Evolutionary conservation across 2,329 filamentous ascomycete species (phyloP), one percentile per base, ranked within the genome.

Genomic region (Diaporthe citri): DNA sequence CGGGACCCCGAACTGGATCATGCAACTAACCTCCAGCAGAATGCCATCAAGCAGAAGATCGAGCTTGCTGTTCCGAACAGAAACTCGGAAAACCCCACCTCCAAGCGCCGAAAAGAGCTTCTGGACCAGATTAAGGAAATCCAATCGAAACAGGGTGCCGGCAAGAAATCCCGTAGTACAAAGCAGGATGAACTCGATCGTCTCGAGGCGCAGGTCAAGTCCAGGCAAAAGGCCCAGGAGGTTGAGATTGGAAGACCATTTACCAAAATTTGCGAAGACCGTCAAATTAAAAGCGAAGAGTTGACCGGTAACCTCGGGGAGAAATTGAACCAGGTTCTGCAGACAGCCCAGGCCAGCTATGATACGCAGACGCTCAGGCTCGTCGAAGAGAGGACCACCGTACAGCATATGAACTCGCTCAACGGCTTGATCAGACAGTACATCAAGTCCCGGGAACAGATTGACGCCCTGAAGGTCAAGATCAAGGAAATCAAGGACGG

Each of bases 331-430:
- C 89, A 89, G 77, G 92, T 97, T 85, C 97, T 98, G 80, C 90
- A 91, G 76, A 88, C 89, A 71, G 91, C 98, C 72, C 94, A 98
- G 79, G 93, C 93, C 25, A 55, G 52, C 6, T 55, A n/a, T 6
- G 4, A 31, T 8, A 12, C 22, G 25, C 52, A 55, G 48, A 93
- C 90, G 83, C 96, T 99, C 93, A 97, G 96, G 87, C 88, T 99
- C 70, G 97, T 98, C 15, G 97, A 99, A 80, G 97, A 98, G 91
- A 97, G 95, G 89, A 98, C 98, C 90, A 93, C 95, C 12, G 89
- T 98, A 28, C 87, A 90, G 69, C 95, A 98, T 80, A 93, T 98
- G 80, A 94, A 93, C 66, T 93, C 87, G 83, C 87, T 98, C 79
- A 93, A 94, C 43, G 20, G 20, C 8, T 17, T 48, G 43, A 20